Percentiles rank a stretch among this genome's conserved stretches.
These are phyloP conservation scores for Colletotrichum theobromicola DNA, from an alignment of 2,329 filamentous ascomycete genomes.

Conservation along the genomic window DNA sequence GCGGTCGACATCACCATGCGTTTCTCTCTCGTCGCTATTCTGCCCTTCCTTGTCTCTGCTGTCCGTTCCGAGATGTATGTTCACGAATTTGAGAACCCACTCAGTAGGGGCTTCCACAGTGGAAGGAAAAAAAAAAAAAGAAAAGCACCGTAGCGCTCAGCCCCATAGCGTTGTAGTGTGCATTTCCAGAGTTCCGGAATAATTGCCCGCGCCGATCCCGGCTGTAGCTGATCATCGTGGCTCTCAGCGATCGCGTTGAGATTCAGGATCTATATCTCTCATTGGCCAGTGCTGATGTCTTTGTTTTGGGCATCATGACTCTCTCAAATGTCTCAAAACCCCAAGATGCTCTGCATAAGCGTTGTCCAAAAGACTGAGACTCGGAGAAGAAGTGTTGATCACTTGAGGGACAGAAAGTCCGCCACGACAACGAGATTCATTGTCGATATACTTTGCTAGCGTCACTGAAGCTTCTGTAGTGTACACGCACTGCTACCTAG, in stretches of 20 bases:
- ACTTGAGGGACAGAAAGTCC: not conserved
- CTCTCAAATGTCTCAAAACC: not conserved
- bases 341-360: rapidly evolving
- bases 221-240: no score
- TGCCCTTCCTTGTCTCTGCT: not conserved
- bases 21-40: not conserved
- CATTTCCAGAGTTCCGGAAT: no score
- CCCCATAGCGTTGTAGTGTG: no score
- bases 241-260: no score
- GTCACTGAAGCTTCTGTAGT: not conserved
- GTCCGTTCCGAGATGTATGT: no score
- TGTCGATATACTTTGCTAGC: not conserved
- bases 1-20: not conserved
- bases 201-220: no score
- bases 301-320: not conserved
- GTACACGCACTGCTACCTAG: not conserved
- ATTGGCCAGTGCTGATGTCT: not conserved
- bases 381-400: not conserved
- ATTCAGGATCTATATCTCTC: no score
- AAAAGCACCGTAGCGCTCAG: no score
- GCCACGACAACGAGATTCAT: not conserved
- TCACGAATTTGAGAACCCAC: no score
- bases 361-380: not conserved
- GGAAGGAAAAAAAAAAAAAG: no score
- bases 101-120: no score